Evolutionary conservation across 306 rosid species (phyloP).

Genomic region (Ormosia semicastrata): DNA sequence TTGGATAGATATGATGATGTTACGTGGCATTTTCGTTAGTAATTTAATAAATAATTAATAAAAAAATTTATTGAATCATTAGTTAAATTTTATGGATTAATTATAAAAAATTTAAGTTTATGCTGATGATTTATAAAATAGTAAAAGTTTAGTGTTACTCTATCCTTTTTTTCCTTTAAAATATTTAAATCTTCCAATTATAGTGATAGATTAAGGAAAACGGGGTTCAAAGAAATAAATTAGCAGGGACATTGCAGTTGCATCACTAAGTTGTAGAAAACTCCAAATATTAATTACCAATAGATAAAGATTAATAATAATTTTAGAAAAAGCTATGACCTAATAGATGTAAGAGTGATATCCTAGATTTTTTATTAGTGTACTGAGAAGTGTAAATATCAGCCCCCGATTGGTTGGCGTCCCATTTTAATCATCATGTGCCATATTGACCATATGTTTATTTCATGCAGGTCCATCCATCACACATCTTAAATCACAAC

Average conservation of each 20-base stretch:
- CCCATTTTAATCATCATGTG: background rate
- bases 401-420: background rate
- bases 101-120: no score
- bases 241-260: background rate
- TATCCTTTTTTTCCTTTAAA: no score
- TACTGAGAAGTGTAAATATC: background rate
- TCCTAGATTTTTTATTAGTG: background rate
- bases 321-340: background rate
- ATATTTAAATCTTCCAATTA: background rate
- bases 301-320: background rate
- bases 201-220: background rate
- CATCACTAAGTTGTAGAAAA: conserved; percentile 4
- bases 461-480: conserved; percentile 7
- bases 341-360: background rate
- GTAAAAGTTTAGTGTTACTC: no score
- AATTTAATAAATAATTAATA: no score
- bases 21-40: no score
- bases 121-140: no score
- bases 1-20: no score
- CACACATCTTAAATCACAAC: conserved; percentile 8
- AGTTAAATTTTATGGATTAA: no score
- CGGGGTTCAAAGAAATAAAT: background rate
- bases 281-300: background rate
- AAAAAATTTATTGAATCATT: no score
- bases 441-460: background rate